A percentile compares a stretch with the other conserved stretches of the same genome.
phyloP scores from a whole-genome alignment of 495 filamentous ascomycete genomes.

The Penicillium paxilli region DNA sequence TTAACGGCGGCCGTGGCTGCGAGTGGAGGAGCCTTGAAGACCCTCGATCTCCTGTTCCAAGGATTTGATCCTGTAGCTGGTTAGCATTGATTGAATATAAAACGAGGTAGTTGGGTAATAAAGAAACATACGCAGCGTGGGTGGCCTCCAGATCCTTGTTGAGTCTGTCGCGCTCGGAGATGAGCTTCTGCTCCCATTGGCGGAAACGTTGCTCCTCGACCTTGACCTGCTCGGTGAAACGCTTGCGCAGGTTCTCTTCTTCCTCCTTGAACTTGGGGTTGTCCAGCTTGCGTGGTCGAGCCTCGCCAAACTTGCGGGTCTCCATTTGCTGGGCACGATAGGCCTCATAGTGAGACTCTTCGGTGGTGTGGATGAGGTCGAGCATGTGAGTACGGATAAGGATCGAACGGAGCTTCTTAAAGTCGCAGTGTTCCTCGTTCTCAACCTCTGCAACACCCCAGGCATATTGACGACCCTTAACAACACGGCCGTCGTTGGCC shows the following conservation, averaged over 20 bases:
- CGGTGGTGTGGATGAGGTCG: slow-evolving; percentile 98
- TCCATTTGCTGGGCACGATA: slow-evolving; percentile 99
- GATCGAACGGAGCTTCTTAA: slow-evolving; percentile 99
- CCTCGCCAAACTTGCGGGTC: slow-evolving; percentile 98
- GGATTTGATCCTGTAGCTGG: slow-evolving; percentile 73
- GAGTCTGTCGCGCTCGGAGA: slow-evolving; percentile 92
- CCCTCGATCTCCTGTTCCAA: slow-evolving; percentile 90
- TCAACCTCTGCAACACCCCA: slow-evolving; percentile 99
- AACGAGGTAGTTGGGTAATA: neutral
- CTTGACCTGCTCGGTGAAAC: slow-evolving; percentile 99
- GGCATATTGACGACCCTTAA: slow-evolving; percentile 97
- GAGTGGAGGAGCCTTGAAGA: slow-evolving; percentile 87
- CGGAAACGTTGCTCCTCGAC: slow-evolving; percentile 98
- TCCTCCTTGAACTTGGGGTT: slow-evolving; percentile 99
- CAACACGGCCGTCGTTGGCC: slow-evolving; percentile 89
- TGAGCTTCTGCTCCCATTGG: slow-evolving; percentile 99
- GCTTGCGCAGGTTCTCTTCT: slow-evolving; percentile 94
- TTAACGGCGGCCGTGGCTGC: slow-evolving; percentile 96
- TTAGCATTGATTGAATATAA: slow-evolving; percentile 23
- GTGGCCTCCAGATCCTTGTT: slow-evolving; percentile 99
- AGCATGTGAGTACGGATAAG: slow-evolving; percentile 99
- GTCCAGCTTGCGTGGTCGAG: slow-evolving; percentile 93
- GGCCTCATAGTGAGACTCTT: slow-evolving; percentile 98
- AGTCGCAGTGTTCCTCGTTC: slow-evolving; percentile 99
- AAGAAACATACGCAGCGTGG: slow-evolving; percentile 73